These are phyloP conservation scores for Onygenales sp. DNA, from an alignment of 2,329 filamentous ascomycete species.

Conservation along the genomic window DNA sequence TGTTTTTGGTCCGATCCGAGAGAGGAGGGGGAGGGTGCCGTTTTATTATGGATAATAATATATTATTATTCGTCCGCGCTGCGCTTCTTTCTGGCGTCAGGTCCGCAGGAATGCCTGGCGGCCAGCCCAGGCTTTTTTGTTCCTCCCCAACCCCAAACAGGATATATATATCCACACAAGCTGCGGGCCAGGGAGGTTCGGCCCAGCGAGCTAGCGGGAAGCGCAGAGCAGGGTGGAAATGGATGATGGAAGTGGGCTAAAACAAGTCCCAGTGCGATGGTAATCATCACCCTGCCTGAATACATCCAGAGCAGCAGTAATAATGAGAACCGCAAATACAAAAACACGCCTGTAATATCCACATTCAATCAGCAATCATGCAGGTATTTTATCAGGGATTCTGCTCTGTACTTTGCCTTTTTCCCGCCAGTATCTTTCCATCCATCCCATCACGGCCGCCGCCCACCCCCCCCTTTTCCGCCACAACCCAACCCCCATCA, in stretches of 20 bases:
- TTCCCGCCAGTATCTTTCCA: too few species aligned
- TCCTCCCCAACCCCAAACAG: constrained; percentile 1
- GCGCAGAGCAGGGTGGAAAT: background rate
- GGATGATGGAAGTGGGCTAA: background rate
- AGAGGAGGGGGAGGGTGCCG: background rate
- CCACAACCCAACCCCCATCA: background rate
- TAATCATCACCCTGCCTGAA: background rate
- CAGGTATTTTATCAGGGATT: constrained; percentile 2
- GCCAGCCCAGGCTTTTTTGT: background rate
- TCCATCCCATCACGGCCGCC: background rate
- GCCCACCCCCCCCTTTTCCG: background rate
- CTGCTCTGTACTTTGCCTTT: background rate
- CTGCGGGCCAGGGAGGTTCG: background rate
- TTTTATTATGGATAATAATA: background rate
- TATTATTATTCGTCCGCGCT: background rate
- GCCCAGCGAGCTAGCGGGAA: background rate
- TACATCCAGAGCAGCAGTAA: background rate
- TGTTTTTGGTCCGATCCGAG: background rate
- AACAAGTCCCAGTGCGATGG: background rate
- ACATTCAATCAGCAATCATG: background rate
- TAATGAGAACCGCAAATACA: background rate
- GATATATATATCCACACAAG: background rate
- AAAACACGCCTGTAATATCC: background rate
- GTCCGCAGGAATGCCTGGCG: background rate
- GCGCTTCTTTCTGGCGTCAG: constrained; percentile 1